Evolutionary conservation across 164 flowering plant genomes (phyloP).

Genomic region (Buxus sempervirens): DNA sequence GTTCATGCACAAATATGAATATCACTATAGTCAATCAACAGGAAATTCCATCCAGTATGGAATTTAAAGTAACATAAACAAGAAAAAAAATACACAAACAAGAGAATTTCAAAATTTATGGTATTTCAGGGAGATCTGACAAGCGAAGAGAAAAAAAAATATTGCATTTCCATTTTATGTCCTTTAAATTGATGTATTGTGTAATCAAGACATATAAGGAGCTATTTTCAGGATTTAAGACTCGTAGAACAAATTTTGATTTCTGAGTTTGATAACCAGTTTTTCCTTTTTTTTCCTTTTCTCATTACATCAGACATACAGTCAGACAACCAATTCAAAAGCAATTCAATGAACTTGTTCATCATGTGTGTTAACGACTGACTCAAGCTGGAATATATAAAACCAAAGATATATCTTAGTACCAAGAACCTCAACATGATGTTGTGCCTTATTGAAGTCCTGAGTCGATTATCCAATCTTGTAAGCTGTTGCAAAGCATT

Average conservation of each 20-base stretch:
- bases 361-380: neutral
- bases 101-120: too few relatives aligned
- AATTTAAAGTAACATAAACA: neutral
- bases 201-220: too few relatives aligned
- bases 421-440: neutral
- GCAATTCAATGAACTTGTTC: neutral
- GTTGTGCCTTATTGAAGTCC: neutral
- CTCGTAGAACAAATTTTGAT: neutral
- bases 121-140: neutral
- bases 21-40: neutral
- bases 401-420: neutral
- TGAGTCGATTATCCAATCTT: neutral
- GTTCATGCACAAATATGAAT: neutral
- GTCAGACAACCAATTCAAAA: neutral
- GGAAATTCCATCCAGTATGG: neutral
- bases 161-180: too few relatives aligned
- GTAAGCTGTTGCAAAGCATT: conserved; percentile 39
- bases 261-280: neutral
- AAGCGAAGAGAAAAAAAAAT: neutral
- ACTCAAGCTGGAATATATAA: neutral
- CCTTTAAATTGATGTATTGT: too few relatives aligned
- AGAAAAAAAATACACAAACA: too few relatives aligned
- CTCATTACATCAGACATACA: too few relatives aligned
- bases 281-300: too few relatives aligned
- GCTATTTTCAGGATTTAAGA: neutral